phyloP scores from a whole-genome alignment of 169 alveolate species.

The Eimeria acervulina region DNA sequence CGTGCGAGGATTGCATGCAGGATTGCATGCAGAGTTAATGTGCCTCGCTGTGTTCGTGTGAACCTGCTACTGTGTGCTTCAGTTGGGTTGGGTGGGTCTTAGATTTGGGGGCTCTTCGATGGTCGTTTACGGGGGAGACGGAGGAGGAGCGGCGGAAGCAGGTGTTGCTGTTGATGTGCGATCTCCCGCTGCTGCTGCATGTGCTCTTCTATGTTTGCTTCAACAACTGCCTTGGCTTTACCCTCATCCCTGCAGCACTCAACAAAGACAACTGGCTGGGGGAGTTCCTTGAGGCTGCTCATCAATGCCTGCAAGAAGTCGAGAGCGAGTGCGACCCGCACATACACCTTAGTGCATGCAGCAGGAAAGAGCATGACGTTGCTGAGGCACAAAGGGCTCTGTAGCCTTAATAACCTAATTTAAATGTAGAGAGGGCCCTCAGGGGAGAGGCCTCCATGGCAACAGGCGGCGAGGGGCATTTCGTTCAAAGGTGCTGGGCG shows the following conservation, averaged over 20 bases:
- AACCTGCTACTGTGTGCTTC: neutral
- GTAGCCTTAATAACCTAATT: neutral
- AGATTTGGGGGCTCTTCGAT: conserved; percentile 56
- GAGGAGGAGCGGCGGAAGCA: conserved; percentile 56
- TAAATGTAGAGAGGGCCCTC: neutral
- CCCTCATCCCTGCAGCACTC: conserved; percentile 30
- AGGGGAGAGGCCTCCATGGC: neutral
- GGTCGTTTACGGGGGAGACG: conserved; percentile 54
- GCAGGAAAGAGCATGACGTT: neutral
- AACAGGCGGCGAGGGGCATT: neutral
- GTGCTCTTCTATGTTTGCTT: conserved; percentile 25
- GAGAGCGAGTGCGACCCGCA: conserved; percentile 54
- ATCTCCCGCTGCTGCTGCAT: conserved; percentile 52
- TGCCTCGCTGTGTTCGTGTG: neutral
- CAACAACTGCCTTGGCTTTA: conserved; percentile 67
- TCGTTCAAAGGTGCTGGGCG: neutral
- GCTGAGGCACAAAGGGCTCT: neutral
- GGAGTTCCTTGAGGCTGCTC: conserved; percentile 56
- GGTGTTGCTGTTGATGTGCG: conserved; percentile 47
- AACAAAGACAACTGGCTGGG: conserved; percentile 66
- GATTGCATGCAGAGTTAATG: neutral
- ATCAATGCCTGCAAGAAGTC: conserved; percentile 63
- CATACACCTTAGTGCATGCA: neutral
- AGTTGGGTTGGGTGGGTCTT: conserved; percentile 71
- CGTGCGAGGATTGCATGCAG: neutral